Conservation (phyloP, 2,329 filamentous ascomycete genomes). For the Pseudocercospora fuligena region DNA sequence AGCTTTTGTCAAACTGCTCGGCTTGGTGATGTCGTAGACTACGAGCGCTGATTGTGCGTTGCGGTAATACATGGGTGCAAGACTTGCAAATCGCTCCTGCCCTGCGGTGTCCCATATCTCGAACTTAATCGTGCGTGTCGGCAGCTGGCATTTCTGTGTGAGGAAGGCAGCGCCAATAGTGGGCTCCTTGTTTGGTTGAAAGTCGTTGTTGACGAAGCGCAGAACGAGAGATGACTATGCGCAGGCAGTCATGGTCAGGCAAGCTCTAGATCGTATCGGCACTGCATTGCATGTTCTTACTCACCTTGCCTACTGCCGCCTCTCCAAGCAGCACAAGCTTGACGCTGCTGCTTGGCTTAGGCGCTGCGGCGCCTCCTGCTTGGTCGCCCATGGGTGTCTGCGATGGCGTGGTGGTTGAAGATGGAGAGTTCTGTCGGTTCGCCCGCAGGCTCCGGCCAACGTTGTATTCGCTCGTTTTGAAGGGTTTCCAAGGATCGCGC, state of each 20-base stretch:
- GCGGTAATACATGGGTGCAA: slow-evolving; percentile 99
- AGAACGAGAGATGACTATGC: slow-evolving; percentile 90
- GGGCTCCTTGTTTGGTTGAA: slow-evolving; percentile 99
- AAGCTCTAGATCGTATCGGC: not conserved
- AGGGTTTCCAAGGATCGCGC: not conserved
- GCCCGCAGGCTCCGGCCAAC: slow-evolving; percentile 39
- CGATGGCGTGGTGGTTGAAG: slow-evolving; percentile 30
- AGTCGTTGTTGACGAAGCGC: slow-evolving; percentile 99
- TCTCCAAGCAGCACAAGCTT: slow-evolving; percentile 98
- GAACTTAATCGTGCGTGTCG: slow-evolving; percentile 74
- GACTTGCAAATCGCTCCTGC: slow-evolving; percentile 94
- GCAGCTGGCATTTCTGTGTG: slow-evolving; percentile 97
- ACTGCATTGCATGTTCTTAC: slow-evolving; percentile 18
- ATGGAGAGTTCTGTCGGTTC: slow-evolving; percentile 26
- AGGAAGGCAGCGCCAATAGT: slow-evolving; percentile 98
- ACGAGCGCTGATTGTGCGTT: slow-evolving; percentile 97
- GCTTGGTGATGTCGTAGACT: slow-evolving; percentile 97
- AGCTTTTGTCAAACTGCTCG: slow-evolving; percentile 91
- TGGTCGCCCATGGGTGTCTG: slow-evolving; percentile 67
- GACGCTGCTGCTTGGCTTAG: slow-evolving; percentile 98
- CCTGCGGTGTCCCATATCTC: slow-evolving; percentile 97
- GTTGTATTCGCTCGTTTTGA: slow-evolving; percentile 37
- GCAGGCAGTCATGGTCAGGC: slow-evolving; percentile 26
- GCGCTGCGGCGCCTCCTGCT: slow-evolving; percentile 59
- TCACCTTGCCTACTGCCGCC: slow-evolving; percentile 96